Evolutionary conservation across 768 basidiomycete genomes (phyloP).

Genomic region (Sutorius australiensis): DNA sequence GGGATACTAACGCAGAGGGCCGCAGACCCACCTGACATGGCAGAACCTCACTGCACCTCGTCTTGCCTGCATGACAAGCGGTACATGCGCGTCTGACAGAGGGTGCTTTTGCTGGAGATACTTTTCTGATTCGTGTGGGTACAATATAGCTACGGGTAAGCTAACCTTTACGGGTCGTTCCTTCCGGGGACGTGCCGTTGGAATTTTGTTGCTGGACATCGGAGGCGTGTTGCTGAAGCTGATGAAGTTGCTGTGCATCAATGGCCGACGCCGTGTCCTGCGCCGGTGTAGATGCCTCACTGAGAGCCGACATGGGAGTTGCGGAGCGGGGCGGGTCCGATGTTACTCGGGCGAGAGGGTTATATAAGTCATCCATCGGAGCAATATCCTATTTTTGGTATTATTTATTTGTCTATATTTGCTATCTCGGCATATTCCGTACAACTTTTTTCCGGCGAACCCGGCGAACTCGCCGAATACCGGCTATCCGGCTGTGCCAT

Average conservation of each 20-base stretch:
- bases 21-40: constrained; percentile 64
- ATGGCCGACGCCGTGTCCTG: constrained; percentile 57
- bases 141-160: constrained; percentile 19
- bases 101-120: constrained; percentile 63
- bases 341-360: constrained; percentile 21
- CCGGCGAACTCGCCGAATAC: constrained; percentile 9
- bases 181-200: constrained; percentile 30
- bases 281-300: constrained; percentile 66
- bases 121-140: constrained; percentile 8
- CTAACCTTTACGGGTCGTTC: constrained; percentile 57
- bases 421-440: constrained; percentile 19
- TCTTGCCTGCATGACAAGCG: constrained; percentile 81
- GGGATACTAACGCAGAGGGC: constrained; percentile 7
- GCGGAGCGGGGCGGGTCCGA: constrained; percentile 38
- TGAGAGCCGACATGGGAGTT: constrained; percentile 71
- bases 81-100: constrained; percentile 78
- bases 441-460: neutral
- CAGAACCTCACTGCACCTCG: constrained; percentile 75
- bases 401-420: constrained; percentile 27
- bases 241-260: constrained; percentile 53
- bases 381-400: constrained; percentile 23
- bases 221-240: constrained; percentile 33
- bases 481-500: constrained; percentile 19
- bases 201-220: constrained; percentile 36
- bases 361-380: constrained; percentile 30